Evolutionary conservation across 306 rosid genomes (phyloP), one percentile per base, ranked within the genome.

Genomic region (Comarum palustre): DNA sequence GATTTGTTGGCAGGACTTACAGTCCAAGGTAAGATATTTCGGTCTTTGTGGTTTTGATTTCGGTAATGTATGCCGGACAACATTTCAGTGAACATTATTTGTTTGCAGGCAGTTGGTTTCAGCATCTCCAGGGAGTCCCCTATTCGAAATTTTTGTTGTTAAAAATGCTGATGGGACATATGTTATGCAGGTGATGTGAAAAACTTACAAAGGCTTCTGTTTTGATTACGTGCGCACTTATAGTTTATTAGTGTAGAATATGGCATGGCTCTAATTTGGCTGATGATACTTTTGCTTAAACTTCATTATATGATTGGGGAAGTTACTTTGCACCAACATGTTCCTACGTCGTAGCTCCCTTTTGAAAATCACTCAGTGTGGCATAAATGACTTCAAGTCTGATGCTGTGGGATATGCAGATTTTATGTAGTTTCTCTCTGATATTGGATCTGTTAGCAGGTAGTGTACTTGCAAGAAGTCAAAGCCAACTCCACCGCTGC

Each of bases 131-230:
- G 99, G 99, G 72, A 91, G 90, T 68, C 97, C 99, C 41, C 68
- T 90, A 29, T 92, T 95, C 69, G 99, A 95, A 87, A 92, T 95
- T 71, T 95, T 83, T 82, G 96, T 95, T 61, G 96, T 90, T 58
- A 90, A 92, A 86, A 84, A 84, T 68, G 81, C 79, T 5, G 96
- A 92, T 25, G 83, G 86, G 73, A 80, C 92, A 8, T 88, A 92
- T 65, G 87, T 86, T 76, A 92, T 90, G 92, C 98, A 88, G 96
- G 96, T 92, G 79, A 81, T 68, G 43, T 77, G 15, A 32, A 2
- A 29, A 32, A 16, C 13, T 13, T 59, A 73, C 58, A 47, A 54
- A 76, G 7, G 58, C 76, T 43, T 70, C 70, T 61, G 79, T 57
- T 54, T 38, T 54, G 15, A 27, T 54, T 34, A 39, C 54, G 27